Evolutionary conservation across 257 asterid genomes (phyloP), one percentile per base, ranked within the genome.

Genomic region (Eucommia ulmoides): DNA sequence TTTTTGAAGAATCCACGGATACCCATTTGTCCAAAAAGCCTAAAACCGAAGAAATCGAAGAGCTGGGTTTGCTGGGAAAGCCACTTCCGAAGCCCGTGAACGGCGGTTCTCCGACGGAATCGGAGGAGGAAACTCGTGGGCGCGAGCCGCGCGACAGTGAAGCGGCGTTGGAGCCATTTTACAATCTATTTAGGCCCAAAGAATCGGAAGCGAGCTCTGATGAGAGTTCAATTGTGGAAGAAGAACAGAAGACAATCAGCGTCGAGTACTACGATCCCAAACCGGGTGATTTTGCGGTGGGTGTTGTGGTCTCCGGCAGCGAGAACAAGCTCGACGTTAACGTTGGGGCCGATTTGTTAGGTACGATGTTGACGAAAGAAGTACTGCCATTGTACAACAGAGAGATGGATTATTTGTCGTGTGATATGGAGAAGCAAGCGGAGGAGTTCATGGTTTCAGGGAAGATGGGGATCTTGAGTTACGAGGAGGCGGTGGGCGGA

Each of bases 361-460:
- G 94, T 48, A 77, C 85, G 21, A 83, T 91, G 98, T 77, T 91
- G 70, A 86, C 96, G 20, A 91, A 91, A 69, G 96, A 91, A 25
- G 88, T 85, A 46, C 50, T 91, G 79, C 98, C 96, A 23, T 74
- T 91, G 75, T 79, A 78, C 69, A 81, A 74, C 58, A 80, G 78
- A 74, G 98, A 91, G 78, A 64, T 85, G 72, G 86, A 67, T 10
- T 38, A 71, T 69, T 51, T 91, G 77, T 65, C 72, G 21, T 85
- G 83, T 68, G 96, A 91, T 66, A 61, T 72, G 42, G 84, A 78
- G 64, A 69, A 68, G 62, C 80, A 80, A 50, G 77, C 78, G 0
- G 81, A 77, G 53, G 83, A 73, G 46, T 69, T 82, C 16, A 35
- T 78, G 65, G 86, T 75, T 58, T 51, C 54, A 12, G 96, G 96